A percentile compares a stretch with the other conserved stretches of the same genome.
phyloP scores from a whole-genome alignment of 768 basidiomycete genomes.

The Xerocomellus dryophilus region DNA sequence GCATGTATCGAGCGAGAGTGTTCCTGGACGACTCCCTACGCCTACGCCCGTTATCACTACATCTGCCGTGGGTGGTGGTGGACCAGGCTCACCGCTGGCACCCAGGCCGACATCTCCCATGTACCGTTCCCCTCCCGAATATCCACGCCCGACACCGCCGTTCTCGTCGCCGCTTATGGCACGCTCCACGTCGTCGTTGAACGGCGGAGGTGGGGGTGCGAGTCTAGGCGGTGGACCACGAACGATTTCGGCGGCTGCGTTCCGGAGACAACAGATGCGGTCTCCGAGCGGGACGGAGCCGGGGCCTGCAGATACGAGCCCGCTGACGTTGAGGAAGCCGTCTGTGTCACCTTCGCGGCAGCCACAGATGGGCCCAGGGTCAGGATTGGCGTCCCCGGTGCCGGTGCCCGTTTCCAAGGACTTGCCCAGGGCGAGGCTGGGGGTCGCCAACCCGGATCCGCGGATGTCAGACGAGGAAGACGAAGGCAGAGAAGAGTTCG shows the following conservation, averaged over 20 bases:
- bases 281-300: slow-evolving; percentile 22
- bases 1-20: slow-evolving; percentile 2
- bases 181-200: slow-evolving; percentile 35
- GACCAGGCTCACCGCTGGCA: background rate
- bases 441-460: slow-evolving; percentile 30
- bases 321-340: slow-evolving; percentile 48
- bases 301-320: slow-evolving; percentile 43
- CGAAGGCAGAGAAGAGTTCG: slow-evolving; percentile 39
- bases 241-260: slow-evolving; percentile 76
- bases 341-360: slow-evolving; percentile 26
- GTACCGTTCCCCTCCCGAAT: slow-evolving; percentile 39
- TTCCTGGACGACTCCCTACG: slow-evolving; percentile 9
- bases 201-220: slow-evolving; percentile 6
- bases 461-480: slow-evolving; percentile 36
- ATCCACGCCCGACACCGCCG: slow-evolving; percentile 37
- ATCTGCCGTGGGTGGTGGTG: background rate
- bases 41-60: background rate
- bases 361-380: slow-evolving; percentile 8
- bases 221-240: slow-evolving; percentile 39
- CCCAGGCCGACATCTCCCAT: slow-evolving; percentile 1
- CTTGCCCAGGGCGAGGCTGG: slow-evolving; percentile 18
- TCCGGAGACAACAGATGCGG: slow-evolving; percentile 51
- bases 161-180: slow-evolving; percentile 31
- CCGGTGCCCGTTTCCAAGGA: background rate
- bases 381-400: slow-evolving; percentile 30